A percentile compares a stretch with the other conserved stretches of the same genome.
These are phyloP conservation scores for Aristolochia californica DNA, from an alignment of 164 flowering plant genomes.

Conservation along the genomic window DNA sequence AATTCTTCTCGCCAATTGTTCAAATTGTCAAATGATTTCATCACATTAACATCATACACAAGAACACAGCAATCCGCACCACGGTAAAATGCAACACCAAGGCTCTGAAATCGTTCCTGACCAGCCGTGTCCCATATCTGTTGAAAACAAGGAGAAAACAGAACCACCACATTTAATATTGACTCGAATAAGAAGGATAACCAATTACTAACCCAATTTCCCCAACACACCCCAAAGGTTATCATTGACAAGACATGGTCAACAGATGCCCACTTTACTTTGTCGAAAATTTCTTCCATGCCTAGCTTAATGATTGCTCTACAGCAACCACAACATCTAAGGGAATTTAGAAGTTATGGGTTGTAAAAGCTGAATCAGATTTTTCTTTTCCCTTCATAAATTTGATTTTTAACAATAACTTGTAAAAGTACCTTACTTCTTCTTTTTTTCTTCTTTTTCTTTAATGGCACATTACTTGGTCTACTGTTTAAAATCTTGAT, in stretches of 20 bases:
- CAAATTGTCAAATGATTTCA: constrained; percentile 82
- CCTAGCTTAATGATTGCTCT: too few relatives aligned
- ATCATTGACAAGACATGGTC: not conserved
- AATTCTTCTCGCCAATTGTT: constrained; percentile 95
- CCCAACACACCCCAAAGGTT: not conserved
- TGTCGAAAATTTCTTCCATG: too few relatives aligned
- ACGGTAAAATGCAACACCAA: constrained; percentile 92
- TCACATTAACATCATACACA: constrained; percentile 85
- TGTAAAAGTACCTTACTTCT: too few relatives aligned
- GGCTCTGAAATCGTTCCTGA: constrained; percentile 90
- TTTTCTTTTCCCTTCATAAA: too few relatives aligned
- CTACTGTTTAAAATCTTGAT: too few relatives aligned
- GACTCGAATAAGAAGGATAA: not conserved
- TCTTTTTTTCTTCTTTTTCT: too few relatives aligned
- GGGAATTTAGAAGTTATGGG: too few relatives aligned
- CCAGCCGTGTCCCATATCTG: constrained; percentile 99
- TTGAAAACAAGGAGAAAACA: constrained; percentile 9
- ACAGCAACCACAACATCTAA: too few relatives aligned
- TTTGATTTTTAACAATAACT: too few relatives aligned
- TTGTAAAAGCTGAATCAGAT: too few relatives aligned
- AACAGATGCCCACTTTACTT: too few relatives aligned
- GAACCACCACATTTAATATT: not conserved
- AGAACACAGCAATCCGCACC: constrained; percentile 99
- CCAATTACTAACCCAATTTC: not conserved
- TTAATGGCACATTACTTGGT: too few relatives aligned